A percentile compares a stretch with the other conserved stretches of the same genome.
phyloP scores from a whole-genome alignment of 208 protist species.

The Borovskyia barvae region DNA sequence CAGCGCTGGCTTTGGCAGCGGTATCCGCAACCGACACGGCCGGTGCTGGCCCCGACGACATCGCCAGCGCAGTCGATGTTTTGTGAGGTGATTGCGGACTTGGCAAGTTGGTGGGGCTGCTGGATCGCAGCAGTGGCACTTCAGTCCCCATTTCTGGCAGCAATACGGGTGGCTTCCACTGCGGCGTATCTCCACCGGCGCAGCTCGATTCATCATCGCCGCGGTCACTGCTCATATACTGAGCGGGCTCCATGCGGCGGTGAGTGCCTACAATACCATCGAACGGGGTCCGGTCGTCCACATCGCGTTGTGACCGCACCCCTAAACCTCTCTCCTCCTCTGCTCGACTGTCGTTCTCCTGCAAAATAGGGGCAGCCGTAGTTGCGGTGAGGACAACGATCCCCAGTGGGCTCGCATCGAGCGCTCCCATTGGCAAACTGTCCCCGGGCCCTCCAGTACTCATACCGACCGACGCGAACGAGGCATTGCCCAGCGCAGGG shows the following conservation, averaged over 20 bases:
- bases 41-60: too few species aligned
- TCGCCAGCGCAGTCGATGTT: not conserved
- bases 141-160: slow-evolving; percentile 21
- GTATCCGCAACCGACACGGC: too few species aligned
- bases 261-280: not conserved
- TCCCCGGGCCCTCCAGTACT: too few species aligned
- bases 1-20: too few species aligned
- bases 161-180: slow-evolving; percentile 28
- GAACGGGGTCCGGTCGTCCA: not conserved
- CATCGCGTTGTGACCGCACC: too few species aligned
- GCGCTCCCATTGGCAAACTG: slow-evolving; percentile 1
- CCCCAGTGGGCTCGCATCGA: slow-evolving; percentile 3
- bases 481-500: slow-evolving; percentile 11
- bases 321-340: too few species aligned
- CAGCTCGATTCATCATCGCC: not conserved
- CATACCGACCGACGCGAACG: slow-evolving; percentile 16
- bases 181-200: not conserved
- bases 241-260: not conserved
- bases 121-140: not conserved
- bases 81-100: not conserved
- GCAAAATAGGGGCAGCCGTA: too few species aligned
- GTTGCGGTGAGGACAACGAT: too few species aligned
- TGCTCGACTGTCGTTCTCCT: too few species aligned
- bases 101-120: not conserved
- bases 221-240: not conserved